Evolutionary conservation across 2,329 filamentous ascomycete species (phyloP).

Genomic region (Chaetomium globosum): DNA sequence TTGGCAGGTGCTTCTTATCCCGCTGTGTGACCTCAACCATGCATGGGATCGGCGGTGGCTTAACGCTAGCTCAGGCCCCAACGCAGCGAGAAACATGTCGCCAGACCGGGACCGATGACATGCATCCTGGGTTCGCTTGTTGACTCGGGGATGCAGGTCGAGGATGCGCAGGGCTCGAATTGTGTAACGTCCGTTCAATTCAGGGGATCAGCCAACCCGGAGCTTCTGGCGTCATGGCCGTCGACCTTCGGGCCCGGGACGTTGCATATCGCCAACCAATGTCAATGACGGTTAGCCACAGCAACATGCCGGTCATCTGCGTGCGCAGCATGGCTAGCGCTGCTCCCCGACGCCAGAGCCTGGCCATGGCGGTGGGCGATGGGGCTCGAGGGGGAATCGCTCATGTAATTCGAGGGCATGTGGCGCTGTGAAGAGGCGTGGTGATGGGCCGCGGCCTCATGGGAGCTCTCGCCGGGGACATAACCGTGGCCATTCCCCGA

Average conservation of each 20-base stretch:
- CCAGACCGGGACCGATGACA: neutral
- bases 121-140: neutral
- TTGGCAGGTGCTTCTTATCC: neutral
- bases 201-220: neutral
- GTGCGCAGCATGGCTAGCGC: conserved; percentile 15
- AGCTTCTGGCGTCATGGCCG: neutral
- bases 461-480: conserved; percentile 6
- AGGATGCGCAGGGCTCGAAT: neutral
- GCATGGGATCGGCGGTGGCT: conserved; percentile 15
- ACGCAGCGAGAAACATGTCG: neutral
- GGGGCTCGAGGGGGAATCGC: conserved; percentile 7
- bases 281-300: conserved; percentile 32
- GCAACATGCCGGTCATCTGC: conserved; percentile 28
- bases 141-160: neutral
- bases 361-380: conserved; percentile 14
- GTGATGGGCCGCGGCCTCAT: conserved; percentile 11
- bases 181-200: neutral
- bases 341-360: conserved; percentile 6
- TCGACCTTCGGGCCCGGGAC: neutral
- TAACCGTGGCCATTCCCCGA: conserved; percentile 29
- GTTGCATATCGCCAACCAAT: neutral
- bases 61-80: conserved; percentile 15
- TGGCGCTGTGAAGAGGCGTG: neutral
- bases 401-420: neutral
- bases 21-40: conserved; percentile 11